A percentile compares a stretch with the other conserved stretches of the same genome.
These are phyloP conservation scores for Teratosphaeria gauchensis DNA, from an alignment of 2,329 filamentous ascomycete genomes.

Conservation along the genomic window DNA sequence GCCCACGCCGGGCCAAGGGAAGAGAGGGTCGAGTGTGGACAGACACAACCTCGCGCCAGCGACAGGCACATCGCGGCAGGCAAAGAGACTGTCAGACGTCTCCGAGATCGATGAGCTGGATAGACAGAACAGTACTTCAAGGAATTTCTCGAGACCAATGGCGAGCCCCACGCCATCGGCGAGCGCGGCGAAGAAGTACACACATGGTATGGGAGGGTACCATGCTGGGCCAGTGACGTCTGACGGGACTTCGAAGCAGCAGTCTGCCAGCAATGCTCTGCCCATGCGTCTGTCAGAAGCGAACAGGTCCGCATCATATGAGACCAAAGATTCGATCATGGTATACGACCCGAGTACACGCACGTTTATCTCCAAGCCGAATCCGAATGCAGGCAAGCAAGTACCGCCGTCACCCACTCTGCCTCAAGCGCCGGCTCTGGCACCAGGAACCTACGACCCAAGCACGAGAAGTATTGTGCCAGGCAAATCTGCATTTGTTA, in stretches of 20 bases:
- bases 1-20: conserved; percentile 31
- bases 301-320: not conserved
- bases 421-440: conserved; percentile 7
- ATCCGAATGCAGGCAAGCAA: conserved; percentile 8
- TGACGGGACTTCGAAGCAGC: conserved; percentile 2
- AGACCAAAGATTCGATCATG: conserved; percentile 18
- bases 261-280: not conserved
- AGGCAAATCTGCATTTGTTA: not conserved
- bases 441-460: conserved; percentile 21
- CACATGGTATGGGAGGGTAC: conserved; percentile 36
- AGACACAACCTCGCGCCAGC: conserved; percentile 10
- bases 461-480: conserved; percentile 22
- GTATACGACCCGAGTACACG: conserved; percentile 22
- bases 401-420: conserved; percentile 7
- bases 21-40: conserved; percentile 23
- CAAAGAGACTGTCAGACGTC: conserved; percentile 32
- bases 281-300: not conserved
- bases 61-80: conserved; percentile 9
- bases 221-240: conserved; percentile 43
- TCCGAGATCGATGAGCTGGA: conserved; percentile 29
- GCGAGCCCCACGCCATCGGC: conserved; percentile 21
- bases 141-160: conserved; percentile 47
- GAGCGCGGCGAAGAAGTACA: conserved; percentile 13
- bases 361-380: conserved; percentile 18
- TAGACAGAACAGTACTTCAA: conserved; percentile 25